Conservation (phyloP, 331 rosid genomes). For the Pyracantha coccinea region DNA sequence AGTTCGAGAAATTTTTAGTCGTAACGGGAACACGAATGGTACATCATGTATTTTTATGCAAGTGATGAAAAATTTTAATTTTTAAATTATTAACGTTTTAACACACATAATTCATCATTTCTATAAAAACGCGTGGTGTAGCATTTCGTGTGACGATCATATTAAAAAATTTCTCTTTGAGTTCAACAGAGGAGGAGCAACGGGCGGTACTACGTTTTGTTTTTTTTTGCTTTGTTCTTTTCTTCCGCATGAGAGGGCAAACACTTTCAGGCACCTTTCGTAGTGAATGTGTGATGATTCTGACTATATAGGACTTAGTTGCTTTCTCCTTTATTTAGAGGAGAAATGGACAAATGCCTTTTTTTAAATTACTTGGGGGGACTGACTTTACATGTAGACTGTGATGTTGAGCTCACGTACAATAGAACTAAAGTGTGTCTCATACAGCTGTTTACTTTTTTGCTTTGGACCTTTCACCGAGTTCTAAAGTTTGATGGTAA, state of each 20-base stretch:
- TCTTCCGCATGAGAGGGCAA: not conserved
- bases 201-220: not conserved
- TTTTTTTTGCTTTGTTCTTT: not conserved
- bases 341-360: not conserved
- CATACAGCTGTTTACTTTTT: slow-evolving; percentile 1
- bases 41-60: no score
- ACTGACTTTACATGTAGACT: not conserved
- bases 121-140: no score
- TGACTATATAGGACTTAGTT: not conserved
- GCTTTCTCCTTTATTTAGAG: not conserved
- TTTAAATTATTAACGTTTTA: no score
- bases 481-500: not conserved
- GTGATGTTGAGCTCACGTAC: not conserved
- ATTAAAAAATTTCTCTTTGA: no score
- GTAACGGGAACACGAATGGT: no score
- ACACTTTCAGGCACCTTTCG: not conserved
- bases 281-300: slow-evolving; percentile 1
- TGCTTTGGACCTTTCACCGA: no score
- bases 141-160: no score
- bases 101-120: no score
- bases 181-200: not conserved
- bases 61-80: no score
- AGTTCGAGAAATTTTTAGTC: no score
- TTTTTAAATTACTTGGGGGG: not conserved
- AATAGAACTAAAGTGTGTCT: not conserved